phyloP scores from a whole-genome alignment of 202 grass and related monocot species.

The Dendrocalamus latiflorus region DNA sequence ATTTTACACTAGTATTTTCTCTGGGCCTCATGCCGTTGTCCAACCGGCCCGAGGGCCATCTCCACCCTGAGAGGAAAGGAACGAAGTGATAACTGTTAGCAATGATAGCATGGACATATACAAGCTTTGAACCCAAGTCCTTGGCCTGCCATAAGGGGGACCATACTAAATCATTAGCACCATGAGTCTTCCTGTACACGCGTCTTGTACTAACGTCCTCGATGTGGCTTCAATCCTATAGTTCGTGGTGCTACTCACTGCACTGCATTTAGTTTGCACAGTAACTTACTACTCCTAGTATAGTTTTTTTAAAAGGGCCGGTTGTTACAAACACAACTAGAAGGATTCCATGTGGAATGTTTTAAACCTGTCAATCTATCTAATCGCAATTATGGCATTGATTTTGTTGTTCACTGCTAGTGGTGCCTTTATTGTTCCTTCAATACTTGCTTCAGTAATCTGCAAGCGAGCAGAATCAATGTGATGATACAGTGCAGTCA shows the following conservation, averaged over 20 bases:
- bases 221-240: neutral
- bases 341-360: conserved; percentile 24
- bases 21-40: too few species aligned
- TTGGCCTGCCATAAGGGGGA: neutral
- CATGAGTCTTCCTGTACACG: neutral
- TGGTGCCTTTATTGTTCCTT: neutral
- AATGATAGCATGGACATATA: neutral
- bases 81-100: too few species aligned
- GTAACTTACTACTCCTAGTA: neutral
- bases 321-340: neutral
- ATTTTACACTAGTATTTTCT: too few species aligned
- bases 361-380: conserved; percentile 17
- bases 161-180: neutral
- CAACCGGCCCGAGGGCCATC: too few species aligned
- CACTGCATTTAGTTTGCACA: neutral
- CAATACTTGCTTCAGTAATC: conserved; percentile 3
- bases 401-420: neutral
- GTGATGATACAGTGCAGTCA: neutral
- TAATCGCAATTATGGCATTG: neutral
- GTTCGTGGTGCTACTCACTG: neutral
- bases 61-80: too few species aligned
- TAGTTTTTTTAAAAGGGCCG: neutral
- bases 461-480: conserved; percentile 10
- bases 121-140: neutral
- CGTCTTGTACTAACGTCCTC: neutral